A percentile compares a stretch with the other conserved stretches of the same genome.
Evolutionary conservation across 345 rosid genomes (phyloP).

Genomic region (Salix dunnii): DNA sequence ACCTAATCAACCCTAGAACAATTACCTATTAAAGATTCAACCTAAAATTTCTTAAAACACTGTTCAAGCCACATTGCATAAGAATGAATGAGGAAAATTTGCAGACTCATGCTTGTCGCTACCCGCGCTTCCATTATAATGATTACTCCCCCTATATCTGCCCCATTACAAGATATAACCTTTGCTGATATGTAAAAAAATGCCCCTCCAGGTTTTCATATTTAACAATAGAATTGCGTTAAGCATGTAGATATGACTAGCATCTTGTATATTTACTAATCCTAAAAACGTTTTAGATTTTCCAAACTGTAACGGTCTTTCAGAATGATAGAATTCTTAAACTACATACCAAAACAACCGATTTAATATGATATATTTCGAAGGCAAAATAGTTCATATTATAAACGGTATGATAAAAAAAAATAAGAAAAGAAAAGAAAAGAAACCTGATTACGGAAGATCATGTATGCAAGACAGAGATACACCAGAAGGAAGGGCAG

Average conservation of each 20-base stretch:
- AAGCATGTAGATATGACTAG: neutral
- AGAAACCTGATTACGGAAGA: constrained; percentile 80
- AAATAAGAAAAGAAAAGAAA: neutral
- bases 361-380: neutral
- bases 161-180: neutral
- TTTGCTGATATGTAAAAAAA: neutral
- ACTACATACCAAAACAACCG: neutral
- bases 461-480: constrained; percentile 75
- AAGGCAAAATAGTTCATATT: neutral
- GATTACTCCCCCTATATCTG: neutral
- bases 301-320: neutral
- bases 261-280: neutral
- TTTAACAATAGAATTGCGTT: neutral
- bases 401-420: neutral
- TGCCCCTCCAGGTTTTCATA: neutral
- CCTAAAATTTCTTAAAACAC: neutral
- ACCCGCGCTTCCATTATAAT: neutral
- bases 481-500: constrained; percentile 87
- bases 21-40: no score
- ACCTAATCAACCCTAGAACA: no score
- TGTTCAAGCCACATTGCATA: neutral
- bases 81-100: neutral
- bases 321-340: neutral
- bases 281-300: neutral
- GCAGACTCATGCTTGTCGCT: neutral